Percentiles rank a stretch among this genome's conserved stretches.
Evolutionary conservation across 345 rosid genomes (phyloP).

Genomic region (Eucalyptus cloeziana): DNA sequence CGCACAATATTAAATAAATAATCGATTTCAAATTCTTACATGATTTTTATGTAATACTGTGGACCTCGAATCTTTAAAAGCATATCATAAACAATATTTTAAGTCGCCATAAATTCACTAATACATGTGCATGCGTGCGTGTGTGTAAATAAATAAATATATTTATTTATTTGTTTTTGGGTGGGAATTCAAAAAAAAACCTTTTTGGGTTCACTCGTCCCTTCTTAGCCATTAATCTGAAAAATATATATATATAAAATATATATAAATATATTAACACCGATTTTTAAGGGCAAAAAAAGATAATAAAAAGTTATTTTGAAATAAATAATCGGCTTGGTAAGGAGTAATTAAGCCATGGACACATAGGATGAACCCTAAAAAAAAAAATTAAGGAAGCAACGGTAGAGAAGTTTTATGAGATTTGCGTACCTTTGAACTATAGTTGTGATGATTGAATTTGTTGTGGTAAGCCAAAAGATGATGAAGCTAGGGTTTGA

Average conservation of each 20-base stretch:
- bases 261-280: too few species aligned
- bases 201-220: neutral
- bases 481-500: neutral
- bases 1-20: neutral
- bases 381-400: neutral
- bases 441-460: neutral
- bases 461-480: neutral
- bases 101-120: neutral
- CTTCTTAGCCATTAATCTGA: neutral
- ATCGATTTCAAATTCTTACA: neutral
- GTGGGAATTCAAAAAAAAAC: neutral
- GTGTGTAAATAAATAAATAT: too few species aligned
- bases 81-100: neutral
- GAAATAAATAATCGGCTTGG: neutral
- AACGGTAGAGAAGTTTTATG: neutral
- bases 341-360: neutral
- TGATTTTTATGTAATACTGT: neutral
- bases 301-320: neutral
- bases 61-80: neutral
- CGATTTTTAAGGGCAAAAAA: neutral
- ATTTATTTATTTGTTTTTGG: too few species aligned
- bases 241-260: too few species aligned
- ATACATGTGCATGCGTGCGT: neutral
- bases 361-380: neutral
- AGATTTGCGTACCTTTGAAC: neutral